Conservation (phyloP, 2,329 filamentous ascomycete genomes). For the Endoconidiophora polonica region DNA sequence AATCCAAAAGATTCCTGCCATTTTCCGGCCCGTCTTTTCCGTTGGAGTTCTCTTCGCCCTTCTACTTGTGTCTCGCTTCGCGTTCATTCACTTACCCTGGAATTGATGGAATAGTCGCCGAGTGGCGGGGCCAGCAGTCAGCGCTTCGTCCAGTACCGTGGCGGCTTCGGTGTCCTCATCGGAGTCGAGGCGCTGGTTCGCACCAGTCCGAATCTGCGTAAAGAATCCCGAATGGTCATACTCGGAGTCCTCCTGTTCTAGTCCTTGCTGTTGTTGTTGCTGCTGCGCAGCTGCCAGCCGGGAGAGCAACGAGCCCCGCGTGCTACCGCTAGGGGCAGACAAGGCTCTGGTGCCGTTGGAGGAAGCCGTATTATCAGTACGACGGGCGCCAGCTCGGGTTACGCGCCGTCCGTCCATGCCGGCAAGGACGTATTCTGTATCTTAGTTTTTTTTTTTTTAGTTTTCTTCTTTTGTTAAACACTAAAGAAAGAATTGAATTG, state of each 20-base stretch:
- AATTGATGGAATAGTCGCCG: conserved; percentile 9
- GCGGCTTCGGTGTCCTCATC: conserved; percentile 3
- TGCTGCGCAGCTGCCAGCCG: conserved; percentile 3
- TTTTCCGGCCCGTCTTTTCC: too few species aligned
- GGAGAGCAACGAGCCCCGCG: conserved; percentile 3
- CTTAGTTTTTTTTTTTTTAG: too few species aligned
- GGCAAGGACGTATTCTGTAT: too few species aligned
- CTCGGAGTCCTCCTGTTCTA: neutral
- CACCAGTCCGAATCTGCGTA: neutral
- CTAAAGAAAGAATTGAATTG: too few species aligned
- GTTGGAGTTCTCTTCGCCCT: neutral
- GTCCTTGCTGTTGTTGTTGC: neutral
- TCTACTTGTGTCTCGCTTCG: neutral
- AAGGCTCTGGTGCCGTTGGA: neutral
- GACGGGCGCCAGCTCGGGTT: conserved; percentile 4
- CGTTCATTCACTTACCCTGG: conserved; percentile 3
- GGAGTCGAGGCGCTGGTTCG: neutral
- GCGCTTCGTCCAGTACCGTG: neutral
- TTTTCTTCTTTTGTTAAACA: too few species aligned
- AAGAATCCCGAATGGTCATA: conserved; percentile 1
- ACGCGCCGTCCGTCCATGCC: conserved; percentile 4
- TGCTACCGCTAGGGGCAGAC: neutral
- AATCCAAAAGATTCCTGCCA: too few species aligned
- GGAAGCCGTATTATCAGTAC: neutral
- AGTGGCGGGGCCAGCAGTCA: neutral